These are phyloP conservation scores for Plasmopara halstedii DNA, from an alignment of 352 stramenopile genomes.

Conservation along the genomic window DNA sequence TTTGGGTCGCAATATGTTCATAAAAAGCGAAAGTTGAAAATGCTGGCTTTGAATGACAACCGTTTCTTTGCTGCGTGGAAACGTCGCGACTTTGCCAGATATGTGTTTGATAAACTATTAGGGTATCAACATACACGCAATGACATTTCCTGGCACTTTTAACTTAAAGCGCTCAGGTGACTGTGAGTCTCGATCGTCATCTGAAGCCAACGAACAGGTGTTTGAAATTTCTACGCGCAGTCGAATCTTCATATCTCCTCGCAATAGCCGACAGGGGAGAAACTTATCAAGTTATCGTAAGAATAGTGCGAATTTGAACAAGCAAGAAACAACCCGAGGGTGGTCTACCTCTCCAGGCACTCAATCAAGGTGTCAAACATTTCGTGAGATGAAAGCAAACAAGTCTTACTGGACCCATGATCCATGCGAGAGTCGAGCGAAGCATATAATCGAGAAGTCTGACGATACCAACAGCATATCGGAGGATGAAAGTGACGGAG, in stretches of 20 bases:
- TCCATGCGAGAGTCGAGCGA: background rate
- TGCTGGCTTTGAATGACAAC: background rate
- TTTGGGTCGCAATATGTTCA: background rate
- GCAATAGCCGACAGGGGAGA: constrained; percentile 13
- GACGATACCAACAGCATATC: constrained; percentile 8
- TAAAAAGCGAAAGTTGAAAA: background rate
- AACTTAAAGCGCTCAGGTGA: constrained; percentile 2
- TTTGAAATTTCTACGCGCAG: constrained; percentile 56
- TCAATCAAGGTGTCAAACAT: background rate
- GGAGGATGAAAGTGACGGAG: constrained; percentile 12
- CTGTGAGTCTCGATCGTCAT: constrained; percentile 15
- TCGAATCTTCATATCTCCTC: constrained; percentile 52
- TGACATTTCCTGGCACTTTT: constrained; percentile 12
- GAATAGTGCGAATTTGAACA: background rate
- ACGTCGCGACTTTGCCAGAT: constrained; percentile 11
- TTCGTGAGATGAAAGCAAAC: background rate
- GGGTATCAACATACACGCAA: background rate
- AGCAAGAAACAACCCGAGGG: constrained; percentile 1
- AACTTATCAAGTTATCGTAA: constrained; percentile 5
- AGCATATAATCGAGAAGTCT: constrained; percentile 4
- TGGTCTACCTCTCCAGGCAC: background rate
- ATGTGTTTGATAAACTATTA: background rate
- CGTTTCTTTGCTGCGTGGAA: constrained; percentile 16
- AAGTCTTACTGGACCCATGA: constrained; percentile 2
- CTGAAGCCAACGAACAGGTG: constrained; percentile 32